These are phyloP conservation scores for Phytopythium delawarense DNA, from an alignment of 352 stramenopile genomes.

Conservation along the genomic window DNA sequence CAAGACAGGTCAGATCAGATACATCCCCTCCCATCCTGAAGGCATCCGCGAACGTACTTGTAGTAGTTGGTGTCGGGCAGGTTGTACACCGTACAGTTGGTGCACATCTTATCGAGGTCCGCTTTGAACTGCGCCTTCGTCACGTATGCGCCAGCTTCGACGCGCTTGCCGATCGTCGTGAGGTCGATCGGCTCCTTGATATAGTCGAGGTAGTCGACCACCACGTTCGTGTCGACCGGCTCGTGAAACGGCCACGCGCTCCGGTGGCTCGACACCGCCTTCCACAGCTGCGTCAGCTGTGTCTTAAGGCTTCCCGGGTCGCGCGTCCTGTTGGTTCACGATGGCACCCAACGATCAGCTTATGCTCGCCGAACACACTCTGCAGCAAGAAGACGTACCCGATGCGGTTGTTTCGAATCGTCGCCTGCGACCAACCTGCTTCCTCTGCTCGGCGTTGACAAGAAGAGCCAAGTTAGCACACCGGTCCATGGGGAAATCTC, in stretches of 20 bases:
- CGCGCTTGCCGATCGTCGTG: slow-evolving; percentile 77
- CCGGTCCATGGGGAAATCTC: neutral
- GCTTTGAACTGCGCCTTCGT: slow-evolving; percentile 90
- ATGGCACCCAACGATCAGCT: neutral
- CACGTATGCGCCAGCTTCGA: slow-evolving; percentile 86
- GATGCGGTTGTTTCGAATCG: slow-evolving; percentile 85
- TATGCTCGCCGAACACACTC: neutral
- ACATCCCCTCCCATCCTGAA: neutral
- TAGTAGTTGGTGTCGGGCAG: slow-evolving; percentile 94
- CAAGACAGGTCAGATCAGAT: neutral
- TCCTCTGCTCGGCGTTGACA: slow-evolving; percentile 45
- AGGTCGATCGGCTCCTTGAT: slow-evolving; percentile 95
- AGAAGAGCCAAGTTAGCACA: neutral
- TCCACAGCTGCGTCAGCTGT: slow-evolving; percentile 84
- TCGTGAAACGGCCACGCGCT: slow-evolving; percentile 98
- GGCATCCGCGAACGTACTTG: slow-evolving; percentile 62
- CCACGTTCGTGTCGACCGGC: slow-evolving; percentile 93
- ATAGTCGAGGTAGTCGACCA: slow-evolving; percentile 96
- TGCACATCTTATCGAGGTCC: slow-evolving; percentile 96
- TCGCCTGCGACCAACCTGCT: slow-evolving; percentile 77
- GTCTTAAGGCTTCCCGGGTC: slow-evolving; percentile 81
- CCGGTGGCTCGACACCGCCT: slow-evolving; percentile 91
- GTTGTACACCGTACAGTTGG: slow-evolving; percentile 99
- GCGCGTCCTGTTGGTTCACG: slow-evolving; percentile 37
- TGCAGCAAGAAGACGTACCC: slow-evolving; percentile 29